phyloP scores from a whole-genome alignment of 805 yeast genomes.

The Metschnikowia amazonensis region DNA sequence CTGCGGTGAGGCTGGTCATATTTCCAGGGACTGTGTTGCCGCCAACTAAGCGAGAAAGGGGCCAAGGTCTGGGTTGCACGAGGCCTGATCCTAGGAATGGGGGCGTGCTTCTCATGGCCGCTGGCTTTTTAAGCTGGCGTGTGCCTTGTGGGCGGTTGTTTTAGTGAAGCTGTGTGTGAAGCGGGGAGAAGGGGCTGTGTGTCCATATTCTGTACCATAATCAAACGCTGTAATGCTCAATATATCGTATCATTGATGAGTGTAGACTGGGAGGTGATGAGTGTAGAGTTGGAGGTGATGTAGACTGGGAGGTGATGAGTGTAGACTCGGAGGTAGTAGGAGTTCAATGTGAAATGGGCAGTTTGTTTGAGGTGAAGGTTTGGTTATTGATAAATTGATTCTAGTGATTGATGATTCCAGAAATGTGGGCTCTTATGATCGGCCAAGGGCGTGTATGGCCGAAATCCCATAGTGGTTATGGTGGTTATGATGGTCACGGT shows the following conservation, averaged over 20 bases:
- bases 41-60: conserved; percentile 13
- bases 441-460: not conserved
- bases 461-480: not conserved
- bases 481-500: conserved; percentile 2
- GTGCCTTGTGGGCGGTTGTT: conserved; percentile 5
- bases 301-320: too few relatives aligned
- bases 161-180: conserved; percentile 13
- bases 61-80: not conserved
- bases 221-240: conserved; percentile 19
- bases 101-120: not conserved
- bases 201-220: conserved; percentile 17
- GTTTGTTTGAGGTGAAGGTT: too few relatives aligned
- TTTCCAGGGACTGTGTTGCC: conserved; percentile 68
- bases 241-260: conserved; percentile 3
- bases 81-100: not conserved
- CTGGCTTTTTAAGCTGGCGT: not conserved
- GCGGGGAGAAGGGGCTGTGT: conserved; percentile 15
- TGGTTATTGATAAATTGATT: too few relatives aligned
- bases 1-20: conserved; percentile 81
- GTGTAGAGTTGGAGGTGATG: too few relatives aligned
- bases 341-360: too few relatives aligned
- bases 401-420: not conserved
- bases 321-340: too few relatives aligned
- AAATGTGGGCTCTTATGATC: not conserved
- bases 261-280: too few relatives aligned